Percentiles rank a stretch among this genome's conserved stretches.
Conservation (phyloP, 2,329 filamentous ascomycete genomes). For the Verticillium zaregamsianum region DNA sequence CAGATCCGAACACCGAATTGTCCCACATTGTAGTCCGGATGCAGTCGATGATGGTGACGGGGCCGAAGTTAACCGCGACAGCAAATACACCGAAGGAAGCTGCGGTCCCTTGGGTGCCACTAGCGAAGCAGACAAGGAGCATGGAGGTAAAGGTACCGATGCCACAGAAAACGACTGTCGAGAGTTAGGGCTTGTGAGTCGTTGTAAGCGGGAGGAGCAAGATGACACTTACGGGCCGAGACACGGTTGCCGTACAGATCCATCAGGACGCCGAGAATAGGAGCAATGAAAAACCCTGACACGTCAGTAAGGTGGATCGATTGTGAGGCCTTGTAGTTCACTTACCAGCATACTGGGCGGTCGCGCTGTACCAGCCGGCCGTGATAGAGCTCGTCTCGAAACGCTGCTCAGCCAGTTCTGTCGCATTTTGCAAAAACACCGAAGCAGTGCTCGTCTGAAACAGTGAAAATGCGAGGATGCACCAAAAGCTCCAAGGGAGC, state of each 20-base stretch:
- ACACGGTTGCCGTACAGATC: constrained; percentile 52
- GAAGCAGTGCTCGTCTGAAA: constrained; percentile 54
- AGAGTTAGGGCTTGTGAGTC: not conserved
- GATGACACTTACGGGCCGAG: constrained; percentile 19
- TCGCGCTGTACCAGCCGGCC: constrained; percentile 57
- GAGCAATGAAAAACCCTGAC: constrained; percentile 52
- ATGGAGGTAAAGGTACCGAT: constrained; percentile 42
- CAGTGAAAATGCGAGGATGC: constrained; percentile 47
- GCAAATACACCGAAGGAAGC: constrained; percentile 58
- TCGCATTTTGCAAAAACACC: constrained; percentile 54
- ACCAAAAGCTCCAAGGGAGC: constrained; percentile 58
- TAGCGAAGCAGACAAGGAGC: constrained; percentile 48
- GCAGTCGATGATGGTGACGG: constrained; percentile 55
- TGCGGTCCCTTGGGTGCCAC: constrained; percentile 45
- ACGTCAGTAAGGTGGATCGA: not conserved
- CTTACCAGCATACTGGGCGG: constrained; percentile 41
- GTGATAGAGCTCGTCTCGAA: constrained; percentile 50
- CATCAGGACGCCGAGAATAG: constrained; percentile 50
- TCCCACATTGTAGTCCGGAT: constrained; percentile 58
- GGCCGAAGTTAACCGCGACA: constrained; percentile 49
- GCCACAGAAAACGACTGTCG: constrained; percentile 36
- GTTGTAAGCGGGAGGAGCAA: constrained; percentile 12
- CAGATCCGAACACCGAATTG: constrained; percentile 55
- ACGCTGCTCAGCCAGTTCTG: constrained; percentile 55
- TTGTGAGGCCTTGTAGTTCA: not conserved